phyloP scores from a whole-genome alignment of 2,329 filamentous ascomycete species.

The Fusarium azukiicola region DNA sequence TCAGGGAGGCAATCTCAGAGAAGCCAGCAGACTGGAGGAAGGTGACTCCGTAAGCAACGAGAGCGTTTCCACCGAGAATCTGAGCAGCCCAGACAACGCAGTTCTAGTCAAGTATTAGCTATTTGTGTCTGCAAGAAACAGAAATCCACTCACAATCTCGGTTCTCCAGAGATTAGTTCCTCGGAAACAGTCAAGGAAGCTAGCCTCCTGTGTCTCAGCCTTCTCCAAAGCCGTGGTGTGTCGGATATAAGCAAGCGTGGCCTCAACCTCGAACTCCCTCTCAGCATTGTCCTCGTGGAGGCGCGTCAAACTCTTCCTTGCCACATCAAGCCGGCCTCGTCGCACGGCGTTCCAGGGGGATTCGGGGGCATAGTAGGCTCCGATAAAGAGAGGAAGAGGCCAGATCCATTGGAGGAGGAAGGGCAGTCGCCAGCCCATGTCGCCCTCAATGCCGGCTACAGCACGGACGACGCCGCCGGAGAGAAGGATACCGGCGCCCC shows the following conservation, averaged over 20 bases:
- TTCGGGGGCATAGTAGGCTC: constrained; percentile 56
- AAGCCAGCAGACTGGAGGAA: constrained; percentile 65
- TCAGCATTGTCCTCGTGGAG: constrained; percentile 50
- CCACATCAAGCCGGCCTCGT: constrained; percentile 52
- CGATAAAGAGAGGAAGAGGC: constrained; percentile 55
- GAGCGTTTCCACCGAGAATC: constrained; percentile 60
- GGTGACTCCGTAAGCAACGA: constrained; percentile 61
- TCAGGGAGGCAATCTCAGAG: constrained; percentile 60
- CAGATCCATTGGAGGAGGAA: constrained; percentile 63
- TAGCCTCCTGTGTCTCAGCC: constrained; percentile 59
- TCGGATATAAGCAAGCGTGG: constrained; percentile 34
- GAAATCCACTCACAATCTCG: constrained; percentile 54
- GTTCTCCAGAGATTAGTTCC: constrained; percentile 67
- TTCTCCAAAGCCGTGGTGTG: constrained; percentile 59
- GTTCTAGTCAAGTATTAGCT: constrained; percentile 45
- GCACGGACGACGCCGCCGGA: constrained; percentile 63
- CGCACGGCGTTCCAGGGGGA: constrained; percentile 56
- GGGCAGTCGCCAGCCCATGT: constrained; percentile 63
- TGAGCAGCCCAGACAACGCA: constrained; percentile 65
- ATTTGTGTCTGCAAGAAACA: neutral
- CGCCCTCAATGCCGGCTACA: constrained; percentile 56
- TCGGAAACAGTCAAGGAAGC: constrained; percentile 67
- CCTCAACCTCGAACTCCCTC: constrained; percentile 52
- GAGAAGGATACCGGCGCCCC: constrained; percentile 67
- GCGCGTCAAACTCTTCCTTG: constrained; percentile 50